These are phyloP conservation scores for Sequoia sempervirens DNA, from an alignment of 75 land plant species.

Conservation along the genomic window DNA sequence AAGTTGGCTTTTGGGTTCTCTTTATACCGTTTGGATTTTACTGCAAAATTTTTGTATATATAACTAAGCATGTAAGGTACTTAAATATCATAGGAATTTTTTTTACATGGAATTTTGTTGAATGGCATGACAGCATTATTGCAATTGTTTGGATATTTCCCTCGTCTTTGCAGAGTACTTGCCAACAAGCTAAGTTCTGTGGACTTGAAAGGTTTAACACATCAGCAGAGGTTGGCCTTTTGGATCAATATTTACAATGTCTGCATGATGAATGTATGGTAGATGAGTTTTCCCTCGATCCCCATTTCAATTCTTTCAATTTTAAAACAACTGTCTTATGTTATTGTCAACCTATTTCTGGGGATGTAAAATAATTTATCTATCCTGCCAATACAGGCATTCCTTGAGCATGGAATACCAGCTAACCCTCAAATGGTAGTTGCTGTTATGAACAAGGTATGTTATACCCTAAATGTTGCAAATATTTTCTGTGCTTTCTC, in stretches of 20 bases:
- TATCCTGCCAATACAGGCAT: constrained; percentile 47
- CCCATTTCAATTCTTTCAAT: not conserved
- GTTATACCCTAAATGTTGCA: constrained; percentile 4
- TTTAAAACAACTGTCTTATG: not conserved
- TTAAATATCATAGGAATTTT: not conserved
- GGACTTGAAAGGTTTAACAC: constrained; percentile 50
- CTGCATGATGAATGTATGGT: constrained; percentile 89
- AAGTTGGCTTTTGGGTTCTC: constrained; percentile 13
- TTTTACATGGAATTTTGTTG: not conserved
- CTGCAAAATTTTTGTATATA: not conserved
- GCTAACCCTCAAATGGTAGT: constrained; percentile 59
- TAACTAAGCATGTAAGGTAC: not conserved
- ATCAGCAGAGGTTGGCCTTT: constrained; percentile 87
- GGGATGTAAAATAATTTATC: not conserved
- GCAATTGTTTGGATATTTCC: not conserved
- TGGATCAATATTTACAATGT: constrained; percentile 90
- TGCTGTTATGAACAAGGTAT: constrained; percentile 73
- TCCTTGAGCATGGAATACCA: constrained; percentile 87
- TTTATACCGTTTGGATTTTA: not conserved
- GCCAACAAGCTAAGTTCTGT: constrained; percentile 57
- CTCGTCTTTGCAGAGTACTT: constrained; percentile 32
- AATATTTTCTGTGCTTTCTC: not conserved
- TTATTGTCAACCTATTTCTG: not conserved
- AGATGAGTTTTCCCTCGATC: not conserved
- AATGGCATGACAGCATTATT: not conserved